A percentile compares a stretch with the other conserved stretches of the same genome.
Evolutionary conservation across 1,139 yeast genomes (phyloP).

Genomic region (Lodderomyces metapsilosis): DNA sequence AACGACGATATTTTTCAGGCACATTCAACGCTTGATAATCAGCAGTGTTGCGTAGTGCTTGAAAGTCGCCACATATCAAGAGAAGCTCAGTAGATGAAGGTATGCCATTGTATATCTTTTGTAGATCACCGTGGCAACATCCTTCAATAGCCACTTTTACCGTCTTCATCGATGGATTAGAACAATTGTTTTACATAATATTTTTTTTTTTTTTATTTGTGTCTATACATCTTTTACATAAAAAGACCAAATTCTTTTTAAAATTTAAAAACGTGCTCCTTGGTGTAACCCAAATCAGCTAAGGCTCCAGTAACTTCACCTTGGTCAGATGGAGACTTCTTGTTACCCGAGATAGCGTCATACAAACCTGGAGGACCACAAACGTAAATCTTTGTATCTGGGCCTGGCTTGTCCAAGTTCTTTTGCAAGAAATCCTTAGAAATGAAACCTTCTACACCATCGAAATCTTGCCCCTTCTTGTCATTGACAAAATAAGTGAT

Average conservation of each 20-base stretch:
- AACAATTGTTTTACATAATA: background rate
- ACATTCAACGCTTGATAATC: constrained; percentile 71
- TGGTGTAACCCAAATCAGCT: constrained; percentile 82
- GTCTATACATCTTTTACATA: constrained; percentile 1
- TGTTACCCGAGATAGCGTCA: constrained; percentile 65
- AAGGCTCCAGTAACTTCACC: constrained; percentile 91
- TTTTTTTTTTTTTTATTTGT: background rate
- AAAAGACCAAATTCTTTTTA: constrained; percentile 27
- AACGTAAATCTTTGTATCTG: constrained; percentile 69
- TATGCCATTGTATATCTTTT: constrained; percentile 50
- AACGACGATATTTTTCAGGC: constrained; percentile 50
- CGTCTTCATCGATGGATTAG: constrained; percentile 4
- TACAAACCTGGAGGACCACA: constrained; percentile 84
- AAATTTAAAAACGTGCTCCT: constrained; percentile 88
- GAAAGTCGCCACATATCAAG: constrained; percentile 84
- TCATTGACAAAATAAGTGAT: constrained; percentile 75
- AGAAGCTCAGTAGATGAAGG: constrained; percentile 54
- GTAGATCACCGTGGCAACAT: constrained; percentile 87
- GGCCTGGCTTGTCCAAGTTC: constrained; percentile 62
- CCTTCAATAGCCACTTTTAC: constrained; percentile 73
- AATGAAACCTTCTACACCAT: constrained; percentile 79
- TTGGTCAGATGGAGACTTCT: constrained; percentile 86
- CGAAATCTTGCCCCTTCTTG: constrained; percentile 65
- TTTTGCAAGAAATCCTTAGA: constrained; percentile 71
- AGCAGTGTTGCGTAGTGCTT: constrained; percentile 60